Percentiles rank a stretch among this genome's conserved stretches.
Conservation (phyloP, 2,329 filamentous ascomycete genomes). For the Parafenestella ontariensis region DNA sequence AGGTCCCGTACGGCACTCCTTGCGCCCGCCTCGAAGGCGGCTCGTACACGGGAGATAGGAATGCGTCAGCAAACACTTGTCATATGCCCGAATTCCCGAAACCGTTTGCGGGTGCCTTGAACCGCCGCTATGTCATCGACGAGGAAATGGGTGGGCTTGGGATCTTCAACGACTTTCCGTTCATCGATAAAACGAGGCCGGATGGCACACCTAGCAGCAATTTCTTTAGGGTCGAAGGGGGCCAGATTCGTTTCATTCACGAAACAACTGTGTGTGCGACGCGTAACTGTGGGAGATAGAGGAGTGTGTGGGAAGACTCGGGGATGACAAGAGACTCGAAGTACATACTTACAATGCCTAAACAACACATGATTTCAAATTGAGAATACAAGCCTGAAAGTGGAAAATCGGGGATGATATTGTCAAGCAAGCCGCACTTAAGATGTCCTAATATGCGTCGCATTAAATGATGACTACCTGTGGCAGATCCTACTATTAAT, state of each 20-base stretch:
- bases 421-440: too few species aligned
- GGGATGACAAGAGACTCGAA: not conserved
- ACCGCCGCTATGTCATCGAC: slow-evolving; percentile 34
- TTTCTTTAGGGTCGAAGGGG: slow-evolving; percentile 30
- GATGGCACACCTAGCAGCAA: slow-evolving; percentile 33
- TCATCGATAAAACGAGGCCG: slow-evolving; percentile 32
- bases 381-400: too few species aligned
- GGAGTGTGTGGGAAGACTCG: not conserved
- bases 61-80: slow-evolving; percentile 21
- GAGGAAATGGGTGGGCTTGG: slow-evolving; percentile 28
- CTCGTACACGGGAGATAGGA: slow-evolving; percentile 27
- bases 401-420: too few species aligned
- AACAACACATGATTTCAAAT: too few species aligned
- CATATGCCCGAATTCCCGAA: slow-evolving; percentile 33
- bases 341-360: too few species aligned
- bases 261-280: slow-evolving; percentile 32
- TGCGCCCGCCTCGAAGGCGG: slow-evolving; percentile 38
- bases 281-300: slow-evolving; percentile 31
- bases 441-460: too few species aligned
- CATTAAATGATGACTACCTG: too few species aligned
- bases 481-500: too few species aligned
- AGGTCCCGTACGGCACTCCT: slow-evolving; percentile 34
- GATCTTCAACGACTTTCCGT: slow-evolving; percentile 37
- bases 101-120: slow-evolving; percentile 21
- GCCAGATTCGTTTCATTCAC: slow-evolving; percentile 36